Evolutionary conservation across 495 filamentous ascomycete species (phyloP).

Genomic region (Penicillium pulvis): DNA sequence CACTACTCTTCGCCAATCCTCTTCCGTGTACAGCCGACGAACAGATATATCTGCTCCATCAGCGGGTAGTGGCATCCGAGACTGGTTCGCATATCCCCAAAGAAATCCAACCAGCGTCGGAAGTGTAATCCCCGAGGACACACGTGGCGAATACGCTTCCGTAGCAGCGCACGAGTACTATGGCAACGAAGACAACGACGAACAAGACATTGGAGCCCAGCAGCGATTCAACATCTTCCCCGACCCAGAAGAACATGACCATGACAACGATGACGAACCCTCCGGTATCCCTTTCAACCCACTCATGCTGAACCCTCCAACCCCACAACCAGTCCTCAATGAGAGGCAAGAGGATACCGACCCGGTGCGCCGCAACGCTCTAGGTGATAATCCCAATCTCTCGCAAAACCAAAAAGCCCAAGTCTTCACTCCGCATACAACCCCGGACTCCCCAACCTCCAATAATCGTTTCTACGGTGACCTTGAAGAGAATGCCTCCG

Average conservation of each 20-base stretch:
- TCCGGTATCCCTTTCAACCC: constrained; percentile 46
- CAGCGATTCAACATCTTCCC: constrained; percentile 45
- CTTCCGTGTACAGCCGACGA: constrained; percentile 46
- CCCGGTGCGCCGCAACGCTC: constrained; percentile 29
- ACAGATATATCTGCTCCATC: constrained; percentile 40
- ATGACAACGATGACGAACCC: constrained; percentile 40
- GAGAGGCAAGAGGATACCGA: constrained; percentile 28
- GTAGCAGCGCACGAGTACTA: constrained; percentile 43
- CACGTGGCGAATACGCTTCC: constrained; percentile 45
- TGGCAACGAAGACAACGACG: constrained; percentile 39
- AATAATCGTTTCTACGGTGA: constrained; percentile 45
- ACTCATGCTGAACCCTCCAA: constrained; percentile 55
- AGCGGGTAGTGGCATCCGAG: constrained; percentile 32
- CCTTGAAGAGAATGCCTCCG: constrained; percentile 22
- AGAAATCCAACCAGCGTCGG: constrained; percentile 35
- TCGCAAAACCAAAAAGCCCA: constrained; percentile 30
- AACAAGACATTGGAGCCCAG: constrained; percentile 42
- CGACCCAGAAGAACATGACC: constrained; percentile 48
- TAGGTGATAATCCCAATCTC: constrained; percentile 40
- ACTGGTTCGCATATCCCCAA: constrained; percentile 42
- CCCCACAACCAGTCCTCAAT: constrained; percentile 40
- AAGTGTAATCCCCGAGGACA: constrained; percentile 38
- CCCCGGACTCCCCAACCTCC: constrained; percentile 21
- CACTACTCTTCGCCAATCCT: constrained; percentile 42
- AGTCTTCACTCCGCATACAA: constrained; percentile 15